Conservation (phyloP, 2,329 filamentous ascomycete genomes). For the Colletotrichum shisoi region DNA sequence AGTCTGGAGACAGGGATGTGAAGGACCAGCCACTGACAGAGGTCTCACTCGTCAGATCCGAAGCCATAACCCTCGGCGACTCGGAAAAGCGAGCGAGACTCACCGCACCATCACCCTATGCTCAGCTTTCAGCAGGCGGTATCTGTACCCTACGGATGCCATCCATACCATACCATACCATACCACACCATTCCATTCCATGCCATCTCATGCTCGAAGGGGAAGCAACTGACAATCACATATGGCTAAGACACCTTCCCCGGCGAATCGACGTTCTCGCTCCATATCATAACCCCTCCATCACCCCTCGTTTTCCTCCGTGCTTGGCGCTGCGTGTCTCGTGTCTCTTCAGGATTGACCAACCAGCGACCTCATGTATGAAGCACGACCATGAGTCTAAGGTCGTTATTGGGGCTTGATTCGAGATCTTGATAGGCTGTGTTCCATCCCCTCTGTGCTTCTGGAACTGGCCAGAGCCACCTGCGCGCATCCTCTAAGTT, state of each 20-base stretch:
- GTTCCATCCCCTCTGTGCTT: slow-evolving; percentile 10
- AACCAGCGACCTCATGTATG: slow-evolving; percentile 17
- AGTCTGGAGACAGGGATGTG: neutral
- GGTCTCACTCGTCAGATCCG: slow-evolving; percentile 28
- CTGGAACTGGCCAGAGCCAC: slow-evolving; percentile 34
- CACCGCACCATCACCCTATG: slow-evolving; percentile 15
- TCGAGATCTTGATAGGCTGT: slow-evolving; percentile 23
- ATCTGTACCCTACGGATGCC: no score
- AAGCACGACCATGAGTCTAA: slow-evolving; percentile 6
- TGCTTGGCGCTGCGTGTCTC: slow-evolving; percentile 8
- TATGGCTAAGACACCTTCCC: slow-evolving; percentile 12
- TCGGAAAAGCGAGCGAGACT: slow-evolving; percentile 35
- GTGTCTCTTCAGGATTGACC: slow-evolving; percentile 9
- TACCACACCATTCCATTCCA: slow-evolving; percentile 1
- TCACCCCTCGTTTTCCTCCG: slow-evolving; percentile 16
- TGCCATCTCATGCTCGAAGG: slow-evolving; percentile 7
- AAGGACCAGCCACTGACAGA: slow-evolving; percentile 5
- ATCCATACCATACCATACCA: neutral
- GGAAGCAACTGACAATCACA: slow-evolving; percentile 20
- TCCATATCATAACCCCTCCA: slow-evolving; percentile 15
- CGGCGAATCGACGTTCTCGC: slow-evolving; percentile 12
- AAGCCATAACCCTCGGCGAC: slow-evolving; percentile 27
- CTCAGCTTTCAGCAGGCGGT: no score
- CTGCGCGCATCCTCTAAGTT: slow-evolving; percentile 14
- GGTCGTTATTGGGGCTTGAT: neutral